Conservation (phyloP, 2,329 filamentous ascomycete genomes). For the Colletotrichum acutatum region DNA sequence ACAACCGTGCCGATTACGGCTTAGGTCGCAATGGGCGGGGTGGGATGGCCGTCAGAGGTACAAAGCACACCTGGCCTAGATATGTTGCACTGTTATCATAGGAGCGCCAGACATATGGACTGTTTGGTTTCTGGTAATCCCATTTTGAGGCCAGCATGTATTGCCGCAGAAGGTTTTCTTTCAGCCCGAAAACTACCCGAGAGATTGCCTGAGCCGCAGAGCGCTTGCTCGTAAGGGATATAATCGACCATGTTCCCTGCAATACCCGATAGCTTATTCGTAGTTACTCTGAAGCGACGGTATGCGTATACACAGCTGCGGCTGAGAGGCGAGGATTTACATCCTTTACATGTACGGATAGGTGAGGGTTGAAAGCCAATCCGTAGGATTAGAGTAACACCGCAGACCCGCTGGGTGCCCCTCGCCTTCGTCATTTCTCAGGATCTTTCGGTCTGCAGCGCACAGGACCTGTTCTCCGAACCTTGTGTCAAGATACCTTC, state of each 20-base stretch:
- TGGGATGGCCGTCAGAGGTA: background rate
- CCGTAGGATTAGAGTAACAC: slow-evolving; percentile 3
- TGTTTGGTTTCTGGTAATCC: background rate
- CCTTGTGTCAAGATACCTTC: background rate
- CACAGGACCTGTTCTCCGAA: slow-evolving; percentile 1
- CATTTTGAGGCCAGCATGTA: background rate
- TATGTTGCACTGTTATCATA: slow-evolving; percentile 10
- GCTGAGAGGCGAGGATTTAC: background rate
- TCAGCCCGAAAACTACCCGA: background rate
- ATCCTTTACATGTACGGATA: slow-evolving; percentile 8
- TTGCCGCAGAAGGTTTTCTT: background rate
- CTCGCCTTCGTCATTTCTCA: slow-evolving; percentile 29
- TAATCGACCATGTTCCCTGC: background rate
- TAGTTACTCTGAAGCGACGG: background rate
- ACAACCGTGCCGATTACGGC: background rate
- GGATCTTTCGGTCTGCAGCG: slow-evolving; percentile 6
- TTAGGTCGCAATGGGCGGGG: slow-evolving; percentile 9
- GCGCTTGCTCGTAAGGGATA: background rate
- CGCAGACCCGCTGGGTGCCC: slow-evolving; percentile 10
- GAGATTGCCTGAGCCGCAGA: background rate
- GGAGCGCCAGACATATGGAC: background rate
- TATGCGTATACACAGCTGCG: background rate
- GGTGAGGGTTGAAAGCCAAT: slow-evolving; percentile 4
- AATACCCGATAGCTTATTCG: background rate
- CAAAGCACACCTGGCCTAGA: background rate